Evolutionary conservation across 2,329 filamentous ascomycete genomes (phyloP).

Genomic region (Fusarium xyrophilum): DNA sequence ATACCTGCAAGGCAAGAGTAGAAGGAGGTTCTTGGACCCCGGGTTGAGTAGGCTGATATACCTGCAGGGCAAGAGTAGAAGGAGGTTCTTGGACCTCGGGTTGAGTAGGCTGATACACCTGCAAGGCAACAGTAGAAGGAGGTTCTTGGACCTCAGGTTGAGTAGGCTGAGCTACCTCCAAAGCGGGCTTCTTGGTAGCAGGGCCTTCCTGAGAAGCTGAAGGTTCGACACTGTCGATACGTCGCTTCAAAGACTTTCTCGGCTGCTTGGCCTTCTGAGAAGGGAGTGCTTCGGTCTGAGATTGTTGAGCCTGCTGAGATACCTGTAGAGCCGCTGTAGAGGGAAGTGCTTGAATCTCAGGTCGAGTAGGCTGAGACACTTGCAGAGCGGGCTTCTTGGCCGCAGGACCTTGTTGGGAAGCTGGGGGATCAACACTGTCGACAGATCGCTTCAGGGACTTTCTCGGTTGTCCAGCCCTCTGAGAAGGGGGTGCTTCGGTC

Average conservation of each 20-base stretch:
- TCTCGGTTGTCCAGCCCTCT: neutral
- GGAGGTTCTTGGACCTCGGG: neutral
- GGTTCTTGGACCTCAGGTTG: neutral
- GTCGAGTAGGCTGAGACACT: neutral
- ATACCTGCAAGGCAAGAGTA: neutral
- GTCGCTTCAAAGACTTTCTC: neutral
- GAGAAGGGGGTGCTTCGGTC: neutral
- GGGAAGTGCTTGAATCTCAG: neutral
- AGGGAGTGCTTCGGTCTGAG: neutral
- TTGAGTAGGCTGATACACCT: neutral
- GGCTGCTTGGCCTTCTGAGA: neutral
- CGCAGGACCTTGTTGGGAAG: neutral
- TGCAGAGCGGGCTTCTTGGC: neutral
- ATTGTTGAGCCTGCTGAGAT: neutral
- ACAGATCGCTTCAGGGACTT: neutral
- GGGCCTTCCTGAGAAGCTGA: neutral
- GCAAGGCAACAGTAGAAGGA: neutral
- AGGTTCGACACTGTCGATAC: neutral
- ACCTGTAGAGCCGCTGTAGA: neutral
- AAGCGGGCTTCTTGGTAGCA: neutral
- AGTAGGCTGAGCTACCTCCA: neutral
- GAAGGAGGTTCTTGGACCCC: neutral
- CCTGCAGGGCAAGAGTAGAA: too few species aligned
- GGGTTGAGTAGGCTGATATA: too few species aligned
- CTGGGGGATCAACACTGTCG: neutral